Evolutionary conservation across 768 basidiomycete species (phyloP), one percentile per base, ranked within the genome.

Genomic region (Tricholoma terreum): DNA sequence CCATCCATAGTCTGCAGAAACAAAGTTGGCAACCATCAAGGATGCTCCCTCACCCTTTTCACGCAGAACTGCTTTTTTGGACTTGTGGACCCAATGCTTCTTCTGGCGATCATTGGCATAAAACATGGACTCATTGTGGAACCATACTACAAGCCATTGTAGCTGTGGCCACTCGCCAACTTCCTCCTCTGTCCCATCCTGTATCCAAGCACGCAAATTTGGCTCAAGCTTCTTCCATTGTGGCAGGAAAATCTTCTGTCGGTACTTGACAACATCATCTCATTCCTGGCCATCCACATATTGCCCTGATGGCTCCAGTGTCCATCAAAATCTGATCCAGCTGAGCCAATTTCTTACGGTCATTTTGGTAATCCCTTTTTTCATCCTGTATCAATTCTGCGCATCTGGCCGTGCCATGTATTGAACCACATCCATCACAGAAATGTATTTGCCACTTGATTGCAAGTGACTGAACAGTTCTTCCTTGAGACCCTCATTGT

Each of bases 201-300:
- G 49, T 12, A 15, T 60, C 61, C 54, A 58, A 17, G 24, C 38
- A 19, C 50, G 40, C 35, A 65, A 62, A 8, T 34, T 43, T 14
- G 40, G 34, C 35, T 63, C 55, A 10, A 58, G 51, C 12, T 59
- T 50, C 27, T 57, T 54, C 58, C 60, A 62, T 27, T 22, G 21
- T 17, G 63, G 67, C 1, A 68, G 52, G 51, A 67, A 70, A n/a
- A 59, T 40, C 11, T 63, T 48, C 33, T 73, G 61, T 1, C 61
- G 63, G 51, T 76, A 73, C 3, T 62, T 36, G 1, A 70, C 63
- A 9, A 77, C 70, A 64, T 76, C 74, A 7, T 59, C 61, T 0
- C 64, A 55, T 53, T 75, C 69, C 58, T 75, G 73, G n/a, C 74
- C 68, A 66, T 74, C 72, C 14, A 65, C 50, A 58, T 73, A 76